Evolutionary conservation across 2,329 filamentous ascomycete genomes (phyloP).

Genomic region (Neonectria ditissima): DNA sequence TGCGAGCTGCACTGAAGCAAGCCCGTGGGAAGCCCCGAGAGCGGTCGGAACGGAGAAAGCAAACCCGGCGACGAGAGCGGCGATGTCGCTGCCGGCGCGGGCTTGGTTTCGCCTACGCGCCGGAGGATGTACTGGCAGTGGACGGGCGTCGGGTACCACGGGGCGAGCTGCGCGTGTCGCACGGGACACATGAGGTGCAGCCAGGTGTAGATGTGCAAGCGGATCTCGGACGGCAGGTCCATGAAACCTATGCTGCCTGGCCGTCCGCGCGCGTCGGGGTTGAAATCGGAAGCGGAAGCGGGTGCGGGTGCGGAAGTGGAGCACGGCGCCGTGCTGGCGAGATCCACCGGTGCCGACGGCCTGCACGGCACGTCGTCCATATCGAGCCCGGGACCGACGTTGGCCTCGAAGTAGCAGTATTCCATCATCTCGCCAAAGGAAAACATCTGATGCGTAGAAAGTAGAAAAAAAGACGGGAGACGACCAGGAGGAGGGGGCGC

Average conservation of each 20-base stretch:
- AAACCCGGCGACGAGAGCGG: slow-evolving; percentile 14
- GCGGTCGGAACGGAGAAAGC: slow-evolving; percentile 52
- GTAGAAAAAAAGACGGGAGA: not conserved
- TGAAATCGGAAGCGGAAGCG: not conserved
- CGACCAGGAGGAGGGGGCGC: too few relatives aligned
- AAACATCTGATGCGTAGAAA: not conserved
- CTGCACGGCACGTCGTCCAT: slow-evolving; percentile 6
- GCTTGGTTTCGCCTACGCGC: slow-evolving; percentile 1
- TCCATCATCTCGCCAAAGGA: slow-evolving; percentile 16
- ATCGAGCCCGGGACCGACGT: slow-evolving; percentile 24
- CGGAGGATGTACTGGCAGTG: slow-evolving; percentile 49
- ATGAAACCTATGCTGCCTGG: not conserved
- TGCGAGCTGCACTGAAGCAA: slow-evolving; percentile 55
- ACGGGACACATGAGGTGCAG: slow-evolving; percentile 54
- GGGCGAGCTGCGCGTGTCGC: slow-evolving; percentile 53
- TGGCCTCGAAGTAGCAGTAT: slow-evolving; percentile 24
- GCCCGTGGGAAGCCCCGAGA: slow-evolving; percentile 55
- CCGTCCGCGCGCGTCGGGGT: not conserved
- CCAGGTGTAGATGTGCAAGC: slow-evolving; percentile 60
- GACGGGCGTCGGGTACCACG: slow-evolving; percentile 53
- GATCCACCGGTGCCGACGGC: slow-evolving; percentile 21
- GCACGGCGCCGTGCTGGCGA: slow-evolving; percentile 17
- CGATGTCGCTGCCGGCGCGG: not conserved
- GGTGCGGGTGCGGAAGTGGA: slow-evolving; percentile 4
- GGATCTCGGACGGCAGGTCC: slow-evolving; percentile 57